Evolutionary conservation across 768 basidiomycete genomes (phyloP).

Genomic region (Amylocystis lapponica): DNA sequence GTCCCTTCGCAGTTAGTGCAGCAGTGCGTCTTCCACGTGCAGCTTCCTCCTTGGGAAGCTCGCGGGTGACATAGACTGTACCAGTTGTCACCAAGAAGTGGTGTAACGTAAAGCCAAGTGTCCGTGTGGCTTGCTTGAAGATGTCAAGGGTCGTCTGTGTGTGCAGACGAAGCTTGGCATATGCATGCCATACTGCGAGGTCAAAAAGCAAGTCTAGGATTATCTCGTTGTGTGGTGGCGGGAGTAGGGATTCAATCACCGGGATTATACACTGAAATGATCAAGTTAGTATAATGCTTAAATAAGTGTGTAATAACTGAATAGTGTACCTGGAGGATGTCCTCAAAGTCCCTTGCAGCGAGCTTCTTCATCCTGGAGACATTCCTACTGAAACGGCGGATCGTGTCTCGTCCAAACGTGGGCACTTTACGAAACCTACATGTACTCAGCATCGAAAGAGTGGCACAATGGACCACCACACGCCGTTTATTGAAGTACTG

Average conservation of each 20-base stretch:
- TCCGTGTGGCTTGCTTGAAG: conserved; percentile 16
- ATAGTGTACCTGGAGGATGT: conserved; percentile 22
- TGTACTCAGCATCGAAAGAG: too few species aligned
- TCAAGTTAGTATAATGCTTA: too few species aligned
- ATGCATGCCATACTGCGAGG: conserved; percentile 30
- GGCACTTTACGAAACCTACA: conserved; percentile 15
- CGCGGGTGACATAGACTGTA: conserved; percentile 19
- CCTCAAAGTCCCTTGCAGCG: conserved; percentile 24
- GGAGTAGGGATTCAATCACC: conserved; percentile 28
- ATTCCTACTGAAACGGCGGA: conserved; percentile 17
- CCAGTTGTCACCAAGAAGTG: conserved; percentile 27
- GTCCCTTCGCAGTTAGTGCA: background rate
- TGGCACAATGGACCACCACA: too few species aligned
- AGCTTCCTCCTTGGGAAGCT: conserved; percentile 32
- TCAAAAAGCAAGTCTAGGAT: conserved; percentile 30
- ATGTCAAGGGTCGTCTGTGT: conserved; percentile 26
- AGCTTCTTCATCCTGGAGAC: conserved; percentile 22
- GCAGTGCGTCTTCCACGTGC: conserved; percentile 11
- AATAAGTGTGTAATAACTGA: too few species aligned
- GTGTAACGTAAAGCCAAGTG: conserved; percentile 26
- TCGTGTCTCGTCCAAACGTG: conserved; percentile 18
- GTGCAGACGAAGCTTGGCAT: conserved; percentile 36
- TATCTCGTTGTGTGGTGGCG: conserved; percentile 11
- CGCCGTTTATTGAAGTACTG: conserved; percentile 14
- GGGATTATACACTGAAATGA: conserved; percentile 35